Percentiles rank a stretch among this genome's conserved stretches.
phyloP scores from a whole-genome alignment of 495 filamentous ascomycete genomes.

The Lophium mytilinum region DNA sequence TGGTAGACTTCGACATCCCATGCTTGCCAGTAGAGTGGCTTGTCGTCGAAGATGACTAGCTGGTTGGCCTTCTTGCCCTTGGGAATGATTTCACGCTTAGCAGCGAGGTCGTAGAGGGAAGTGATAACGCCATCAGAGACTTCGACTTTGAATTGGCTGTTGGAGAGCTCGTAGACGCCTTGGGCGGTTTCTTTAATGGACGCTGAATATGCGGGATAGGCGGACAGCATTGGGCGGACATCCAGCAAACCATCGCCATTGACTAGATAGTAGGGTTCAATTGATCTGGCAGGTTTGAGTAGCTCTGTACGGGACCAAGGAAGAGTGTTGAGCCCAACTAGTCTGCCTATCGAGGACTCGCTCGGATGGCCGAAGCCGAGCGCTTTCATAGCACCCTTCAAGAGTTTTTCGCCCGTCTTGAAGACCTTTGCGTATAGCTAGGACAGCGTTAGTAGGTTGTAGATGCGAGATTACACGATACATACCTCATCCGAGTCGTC shows the following conservation, averaged over 20 bases:
- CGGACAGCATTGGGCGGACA: conserved; percentile 42
- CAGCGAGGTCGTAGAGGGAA: conserved; percentile 66
- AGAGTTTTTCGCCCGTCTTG: conserved; percentile 58
- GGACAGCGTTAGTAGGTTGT: conserved; percentile 9
- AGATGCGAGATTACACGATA: not conserved
- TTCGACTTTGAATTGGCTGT: conserved; percentile 61
- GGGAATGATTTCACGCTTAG: conserved; percentile 67
- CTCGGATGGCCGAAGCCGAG: conserved; percentile 49
- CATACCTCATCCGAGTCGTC: conserved; percentile 74
- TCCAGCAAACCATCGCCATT: conserved; percentile 41
- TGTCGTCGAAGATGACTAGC: conserved; percentile 93
- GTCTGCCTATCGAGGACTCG: conserved; percentile 30
- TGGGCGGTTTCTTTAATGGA: conserved; percentile 55
- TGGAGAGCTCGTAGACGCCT: conserved; percentile 71
- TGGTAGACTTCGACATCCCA: conserved; percentile 99
- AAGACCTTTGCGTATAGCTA: conserved; percentile 79
- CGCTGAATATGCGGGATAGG: conserved; percentile 40
- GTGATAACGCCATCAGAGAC: conserved; percentile 69
- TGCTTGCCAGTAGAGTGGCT: conserved; percentile 96
- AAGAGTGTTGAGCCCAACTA: conserved; percentile 66
- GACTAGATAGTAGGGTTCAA: conserved; percentile 42
- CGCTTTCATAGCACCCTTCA: conserved; percentile 58
- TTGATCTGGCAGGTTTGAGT: conserved; percentile 43
- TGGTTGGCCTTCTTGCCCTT: conserved; percentile 79
- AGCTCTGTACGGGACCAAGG: conserved; percentile 74